Base-by-base conservation (phyloP, 352 stramenopile genomes). In the Lagenidium sp. region DNA sequence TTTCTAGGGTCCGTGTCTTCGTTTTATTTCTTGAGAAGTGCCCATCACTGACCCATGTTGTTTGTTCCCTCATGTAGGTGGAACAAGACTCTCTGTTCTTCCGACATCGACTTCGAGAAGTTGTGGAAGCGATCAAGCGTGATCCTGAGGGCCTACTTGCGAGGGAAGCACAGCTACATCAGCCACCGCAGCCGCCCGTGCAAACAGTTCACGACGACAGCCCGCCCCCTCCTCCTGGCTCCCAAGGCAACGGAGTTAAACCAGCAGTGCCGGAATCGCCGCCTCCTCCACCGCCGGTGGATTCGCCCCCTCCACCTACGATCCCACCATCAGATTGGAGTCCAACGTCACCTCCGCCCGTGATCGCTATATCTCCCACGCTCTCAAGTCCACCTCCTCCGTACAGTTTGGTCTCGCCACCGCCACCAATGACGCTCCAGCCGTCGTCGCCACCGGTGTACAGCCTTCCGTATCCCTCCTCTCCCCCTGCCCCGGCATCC, bases 121-220 rank as follows among this genome's bases (percentile, higher is more conserved):
- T 92, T 43, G 80, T 91, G 30, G 60, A 55, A 2, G 84, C 63
- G 53, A 94, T 94, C 26, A 66, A 94, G 20, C 44, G 37, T 3
- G 73, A 90, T 32, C 78, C 78, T 4, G 43, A 53, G 4, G 69
- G 57, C 16, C 58, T 65, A 11, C 56, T 86, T 20, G 58, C 69
- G 20, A 55, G 64, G 1, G 42, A 46, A 18, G 20, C 55, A 13
- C 44, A 55, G 29, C 39, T 52, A 25, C 42, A 44, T 32, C 54
- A 58, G 38, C 41, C 55, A 35, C 67, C 82, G 48, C 67, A 74
- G 42, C 53, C 36, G 37, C 65, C 82, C 32, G 55, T 60, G 25
- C 61, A 65, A 38, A 15, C 29, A 21, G 20, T 47, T 13, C 38
- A 49, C 21, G 53, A 59, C 18, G 25, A 49, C 19, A 37, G 12